These are phyloP conservation scores for Hibiscus mutabilis DNA, from an alignment of 345 rosid species.

Conservation along the genomic window DNA sequence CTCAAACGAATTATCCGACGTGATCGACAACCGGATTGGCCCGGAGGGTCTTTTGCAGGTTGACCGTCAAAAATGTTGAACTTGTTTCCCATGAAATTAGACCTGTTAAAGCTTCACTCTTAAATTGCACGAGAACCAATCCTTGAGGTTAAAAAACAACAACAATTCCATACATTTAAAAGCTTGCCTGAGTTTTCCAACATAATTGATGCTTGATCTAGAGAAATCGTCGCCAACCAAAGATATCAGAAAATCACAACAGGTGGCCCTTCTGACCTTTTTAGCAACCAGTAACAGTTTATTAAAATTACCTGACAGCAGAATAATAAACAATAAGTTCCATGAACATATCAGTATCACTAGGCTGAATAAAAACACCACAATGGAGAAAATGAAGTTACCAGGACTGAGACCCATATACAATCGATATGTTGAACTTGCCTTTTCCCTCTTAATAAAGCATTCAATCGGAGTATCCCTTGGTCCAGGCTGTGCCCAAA, in stretches of 20 bases:
- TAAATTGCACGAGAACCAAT: slow-evolving; percentile 12
- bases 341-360: not conserved
- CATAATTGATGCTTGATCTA: slow-evolving; percentile 43
- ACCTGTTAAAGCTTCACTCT: slow-evolving; percentile 40
- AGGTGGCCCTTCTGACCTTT: slow-evolving; percentile 58
- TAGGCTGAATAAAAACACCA: not conserved
- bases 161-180: not conserved
- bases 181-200: slow-evolving; percentile 73
- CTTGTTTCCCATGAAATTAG: slow-evolving; percentile 88
- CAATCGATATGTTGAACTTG: slow-evolving; percentile 53
- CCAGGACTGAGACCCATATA: slow-evolving; percentile 87
- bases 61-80: slow-evolving; percentile 67
- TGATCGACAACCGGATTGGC: slow-evolving; percentile 22
- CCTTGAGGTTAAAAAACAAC: not conserved
- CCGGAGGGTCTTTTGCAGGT: slow-evolving; percentile 33
- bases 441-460: slow-evolving; percentile 73
- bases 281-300: slow-evolving; percentile 77
- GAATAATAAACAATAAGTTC: not conserved
- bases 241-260: slow-evolving; percentile 69
- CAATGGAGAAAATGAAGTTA: slow-evolving; percentile 14
- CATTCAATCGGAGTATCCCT: slow-evolving; percentile 80
- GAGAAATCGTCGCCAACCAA: slow-evolving; percentile 58
- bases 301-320: slow-evolving; percentile 58
- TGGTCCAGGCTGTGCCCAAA: slow-evolving; percentile 65
- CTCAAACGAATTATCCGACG: slow-evolving; percentile 28